These are phyloP conservation scores for Linnemannia exigua DNA, from an alignment of 192 early-diverging fungal species.

Conservation along the genomic window DNA sequence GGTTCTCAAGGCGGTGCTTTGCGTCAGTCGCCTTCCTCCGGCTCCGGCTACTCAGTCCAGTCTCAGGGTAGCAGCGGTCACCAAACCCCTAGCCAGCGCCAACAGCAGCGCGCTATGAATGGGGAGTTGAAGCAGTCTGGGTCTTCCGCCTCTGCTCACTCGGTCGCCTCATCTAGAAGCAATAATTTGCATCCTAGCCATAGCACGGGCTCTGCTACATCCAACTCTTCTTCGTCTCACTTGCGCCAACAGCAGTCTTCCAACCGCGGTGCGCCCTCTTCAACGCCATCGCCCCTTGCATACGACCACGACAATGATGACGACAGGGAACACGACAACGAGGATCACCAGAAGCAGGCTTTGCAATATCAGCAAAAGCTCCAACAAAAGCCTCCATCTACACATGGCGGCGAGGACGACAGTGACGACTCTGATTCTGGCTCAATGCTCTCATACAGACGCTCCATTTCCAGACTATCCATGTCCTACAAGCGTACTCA, in stretches of 20 bases:
- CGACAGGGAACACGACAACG: conserved; percentile 19
- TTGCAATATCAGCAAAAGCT: conserved; percentile 46
- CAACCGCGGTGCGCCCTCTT: background rate
- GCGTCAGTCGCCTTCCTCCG: conserved; percentile 38
- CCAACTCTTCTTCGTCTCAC: conserved; percentile 9
- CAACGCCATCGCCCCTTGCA: conserved; percentile 14
- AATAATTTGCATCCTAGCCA: conserved; percentile 14
- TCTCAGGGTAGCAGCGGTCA: conserved; percentile 12
- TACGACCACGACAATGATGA: conserved; percentile 23
- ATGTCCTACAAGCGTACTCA: conserved; percentile 42
- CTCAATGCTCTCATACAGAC: conserved; percentile 46
- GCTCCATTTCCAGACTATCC: conserved; percentile 46
- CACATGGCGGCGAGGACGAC: conserved; percentile 32
- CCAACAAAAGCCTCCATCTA: conserved; percentile 46
- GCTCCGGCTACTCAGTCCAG: conserved; percentile 24
- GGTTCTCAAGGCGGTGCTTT: conserved; percentile 15
- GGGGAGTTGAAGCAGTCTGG: conserved; percentile 38
- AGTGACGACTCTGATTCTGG: conserved; percentile 50
- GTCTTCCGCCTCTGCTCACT: conserved; percentile 35
- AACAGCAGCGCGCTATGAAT: conserved; percentile 13
- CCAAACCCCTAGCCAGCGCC: background rate
- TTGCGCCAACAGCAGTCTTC: conserved; percentile 4
- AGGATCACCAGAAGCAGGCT: conserved; percentile 36
- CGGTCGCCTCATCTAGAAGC: conserved; percentile 17
- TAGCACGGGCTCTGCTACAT: conserved; percentile 29